Base-by-base conservation (phyloP, 2,329 filamentous ascomycete species). In the Penicillium italicum region DNA sequence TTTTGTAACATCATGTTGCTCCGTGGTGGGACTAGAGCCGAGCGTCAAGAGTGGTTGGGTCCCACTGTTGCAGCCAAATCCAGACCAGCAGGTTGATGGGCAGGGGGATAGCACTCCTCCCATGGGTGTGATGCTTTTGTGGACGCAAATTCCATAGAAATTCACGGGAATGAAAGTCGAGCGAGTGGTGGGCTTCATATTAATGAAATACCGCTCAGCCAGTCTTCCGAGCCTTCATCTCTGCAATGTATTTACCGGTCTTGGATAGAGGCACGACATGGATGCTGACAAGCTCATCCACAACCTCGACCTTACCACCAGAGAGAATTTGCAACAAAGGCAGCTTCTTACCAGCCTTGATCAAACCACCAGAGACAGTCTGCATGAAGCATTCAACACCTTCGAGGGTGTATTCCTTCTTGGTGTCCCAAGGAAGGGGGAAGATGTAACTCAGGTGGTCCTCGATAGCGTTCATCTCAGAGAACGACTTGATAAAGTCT, bases 331-430 rank as follows among this genome's bases (percentile, higher is more conserved):
- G 89, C 48, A 91, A 74, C 63, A 97, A 72, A 20, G 84, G 79
- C 61, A 94, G 81, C 69, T 93, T 94, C 82, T 90, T 92, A 45
- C 94, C 93, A 22, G 92, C 86, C 77, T 96, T 97, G 66, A 96
- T 84, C 66, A 99, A 73, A 0, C 92, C 91, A 0, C 91, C 91
- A 0, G 80, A 78, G 4, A 76, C 75, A 0, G 91, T 97, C 78
- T 97, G 91, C 79, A 96, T 88, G 73, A 90, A 97, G 67, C 90
- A 94, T 64, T 96, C 91, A 5, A 96, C 90, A 0, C 75, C 78
- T 0, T 79, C 78, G 1, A 80, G 64, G 0, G 77, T 82, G 73
- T 96, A 97, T 66, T 85, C 85, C 1, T 80, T 74, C 57, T 81
- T 77, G 16, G 72, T 68, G 66, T 97, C 94, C 94, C 94, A 99